Base-by-base conservation (phyloP, 2,329 filamentous ascomycete species). In the Nemania abortiva region DNA sequence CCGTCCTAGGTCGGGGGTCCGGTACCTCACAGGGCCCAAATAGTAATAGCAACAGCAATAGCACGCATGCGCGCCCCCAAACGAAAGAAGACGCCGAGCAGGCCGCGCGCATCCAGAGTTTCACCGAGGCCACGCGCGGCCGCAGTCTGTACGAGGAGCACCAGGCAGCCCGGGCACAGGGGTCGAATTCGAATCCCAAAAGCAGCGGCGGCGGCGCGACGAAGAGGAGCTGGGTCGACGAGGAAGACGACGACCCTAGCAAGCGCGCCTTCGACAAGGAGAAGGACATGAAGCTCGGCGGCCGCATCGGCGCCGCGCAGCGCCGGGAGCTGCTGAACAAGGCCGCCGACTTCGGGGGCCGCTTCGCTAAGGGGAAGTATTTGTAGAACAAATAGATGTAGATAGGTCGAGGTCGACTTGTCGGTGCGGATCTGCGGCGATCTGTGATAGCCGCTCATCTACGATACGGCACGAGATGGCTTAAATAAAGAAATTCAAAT, bases 191-290 rank as follows among this genome's bases (percentile, higher is more conserved):
- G 63, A 73, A 64, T 63, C 55, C 58, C 9, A 34, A 34, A 9
- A 22, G 6, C 20, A n/a, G 73, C 24, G 70, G 76, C 53, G 56
- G 68, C 22, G 59, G 13, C 0, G 18, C 55, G 37, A 2, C 65
- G 6, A 58, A 75, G 69, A 65, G 71, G 34, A 63, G 71, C 64
- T 65, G 82, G 70, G 81, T 78, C 6, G 84, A 87, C 20, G 89
- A 90, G 70, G 89, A 93, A 71, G 93, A 96, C 24, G 95, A 98
- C 81, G 95, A 98, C 78, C 95, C 96, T 0, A 97, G 94, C 80
- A 91, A 92, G 81, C 86, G 95, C 69, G 91, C 89, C 0, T 98
- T 98, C 81, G 94, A 98, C 82, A 87, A 90, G 71, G 93, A 98
- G 80, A 98, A 98, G 83, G 96, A 98, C 79, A 97, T 98, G 89